Evolutionary conservation across 495 filamentous ascomycete species (phyloP), one percentile per base, ranked within the genome.

Genomic region (Aspergillus steynii): DNA sequence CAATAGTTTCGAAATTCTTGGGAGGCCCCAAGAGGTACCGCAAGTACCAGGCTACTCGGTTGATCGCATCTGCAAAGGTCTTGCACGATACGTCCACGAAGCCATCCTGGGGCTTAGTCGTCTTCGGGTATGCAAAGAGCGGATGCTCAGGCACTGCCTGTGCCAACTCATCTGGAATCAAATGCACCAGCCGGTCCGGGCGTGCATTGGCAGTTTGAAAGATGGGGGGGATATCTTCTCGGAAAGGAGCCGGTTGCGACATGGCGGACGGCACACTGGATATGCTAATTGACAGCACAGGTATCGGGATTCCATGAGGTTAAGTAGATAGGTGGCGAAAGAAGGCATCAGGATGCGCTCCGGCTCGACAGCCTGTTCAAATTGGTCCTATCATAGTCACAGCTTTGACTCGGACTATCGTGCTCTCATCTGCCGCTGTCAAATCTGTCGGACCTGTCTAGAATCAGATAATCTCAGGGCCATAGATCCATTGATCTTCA

Each of bases 101-200:
- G 50, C 50, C 50, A 51, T 51, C 50, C 50, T 51, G 50, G 8
- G 50, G 50, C 15, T 29, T 51, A 20, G 50, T 6, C 26, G 50
- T 51, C n/a, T 51, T 51, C 26, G 50, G 50, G 50, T 51, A 51
- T 8, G 50, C n/a, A 25, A 51, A 51, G 26, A 51, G 50, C 29
- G 50, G 50, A 51, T 51, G 50, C 0, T 51, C 50, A 29, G 50
- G 50, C 7, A 51, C 50, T 29, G 50, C 50, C 2, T 8, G 28
- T 51, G 50, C 50, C 50, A 51, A 15, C 25, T 51, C 50, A 51
- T 51, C 50, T 27, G 50, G 50, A 51, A 51, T 51, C 50, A 51
- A 29, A 51, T 51, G 50, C 26, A 51, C 50, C 2, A 51, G 50
- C 50, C 50, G 50, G 50, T 51, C 25, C 5, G 50, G 50, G 4